Percentiles rank a stretch among this genome's conserved stretches.
These are phyloP conservation scores for Sarocladium kiliense DNA, from an alignment of 2,329 filamentous ascomycete species.

Conservation along the genomic window DNA sequence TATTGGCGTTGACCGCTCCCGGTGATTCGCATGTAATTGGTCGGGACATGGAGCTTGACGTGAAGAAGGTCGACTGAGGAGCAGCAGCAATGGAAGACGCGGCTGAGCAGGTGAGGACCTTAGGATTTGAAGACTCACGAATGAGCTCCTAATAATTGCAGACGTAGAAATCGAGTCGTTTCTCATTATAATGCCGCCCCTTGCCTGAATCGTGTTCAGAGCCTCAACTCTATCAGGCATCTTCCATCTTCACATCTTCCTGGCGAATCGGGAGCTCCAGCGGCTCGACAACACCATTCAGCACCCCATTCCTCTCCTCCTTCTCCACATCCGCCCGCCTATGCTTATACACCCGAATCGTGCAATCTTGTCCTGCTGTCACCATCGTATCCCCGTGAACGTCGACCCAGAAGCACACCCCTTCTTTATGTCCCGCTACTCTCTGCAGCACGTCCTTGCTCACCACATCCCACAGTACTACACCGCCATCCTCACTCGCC, in stretches of 20 bases:
- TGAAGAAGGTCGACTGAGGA: too few species aligned
- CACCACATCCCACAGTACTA: conserved; percentile 86
- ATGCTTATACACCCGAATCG: conserved; percentile 44
- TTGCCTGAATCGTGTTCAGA: too few species aligned
- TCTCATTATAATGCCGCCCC: too few species aligned
- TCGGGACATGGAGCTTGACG: too few species aligned
- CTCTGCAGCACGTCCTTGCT: conserved; percentile 78
- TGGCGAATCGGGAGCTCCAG: conserved; percentile 44
- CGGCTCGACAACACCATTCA: conserved; percentile 44
- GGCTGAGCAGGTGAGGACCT: too few species aligned
- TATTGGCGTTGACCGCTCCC: too few species aligned
- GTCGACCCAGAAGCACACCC: conserved; percentile 63
- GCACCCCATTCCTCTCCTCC: conserved; percentile 15
- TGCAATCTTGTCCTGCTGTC: conserved; percentile 51
- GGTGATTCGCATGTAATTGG: too few species aligned
- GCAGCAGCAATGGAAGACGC: too few species aligned
- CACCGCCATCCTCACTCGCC: conserved; percentile 80
- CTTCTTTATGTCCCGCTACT: conserved; percentile 40
- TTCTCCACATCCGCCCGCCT: conserved; percentile 10
- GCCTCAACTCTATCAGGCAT: conserved; percentile 16
- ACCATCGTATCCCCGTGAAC: conserved; percentile 51
- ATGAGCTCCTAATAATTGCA: too few species aligned
- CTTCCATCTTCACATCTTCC: conserved; percentile 34
- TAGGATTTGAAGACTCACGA: too few species aligned
- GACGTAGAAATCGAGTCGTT: background rate